phyloP scores from a whole-genome alignment of 2,329 filamentous ascomycete genomes.

The Claviceps pazoutovae region DNA sequence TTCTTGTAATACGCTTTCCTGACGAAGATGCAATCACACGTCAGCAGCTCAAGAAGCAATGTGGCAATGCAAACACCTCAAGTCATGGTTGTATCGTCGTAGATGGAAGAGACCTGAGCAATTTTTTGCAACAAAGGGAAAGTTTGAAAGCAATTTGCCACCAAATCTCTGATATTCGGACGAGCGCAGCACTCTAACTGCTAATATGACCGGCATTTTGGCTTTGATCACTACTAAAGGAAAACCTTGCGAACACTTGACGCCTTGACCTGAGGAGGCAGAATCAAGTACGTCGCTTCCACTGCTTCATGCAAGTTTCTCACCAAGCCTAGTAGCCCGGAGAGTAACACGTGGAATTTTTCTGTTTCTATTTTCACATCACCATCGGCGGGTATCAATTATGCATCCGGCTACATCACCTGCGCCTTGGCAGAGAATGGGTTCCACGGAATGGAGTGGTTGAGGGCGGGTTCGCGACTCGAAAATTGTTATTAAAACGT shows the following conservation, averaged over 20 bases:
- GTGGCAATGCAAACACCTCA: constrained; percentile 7
- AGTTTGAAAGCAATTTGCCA: not conserved
- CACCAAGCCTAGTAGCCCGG: not conserved
- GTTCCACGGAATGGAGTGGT: not conserved
- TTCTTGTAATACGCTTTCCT: constrained; percentile 4
- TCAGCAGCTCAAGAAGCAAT: not conserved
- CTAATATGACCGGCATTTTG: not conserved
- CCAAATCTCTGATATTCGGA: not conserved
- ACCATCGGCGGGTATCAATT: not conserved
- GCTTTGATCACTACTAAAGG: not conserved
- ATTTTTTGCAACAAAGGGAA: not conserved
- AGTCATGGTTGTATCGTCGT: constrained; percentile 2
- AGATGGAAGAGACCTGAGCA: not conserved
- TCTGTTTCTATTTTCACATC: not conserved
- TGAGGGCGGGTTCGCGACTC: not conserved
- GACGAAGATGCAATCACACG: constrained; percentile 7
- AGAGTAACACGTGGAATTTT: not conserved
- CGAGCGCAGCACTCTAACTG: not conserved
- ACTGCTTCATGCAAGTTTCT: not conserved
- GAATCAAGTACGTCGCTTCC: not conserved
- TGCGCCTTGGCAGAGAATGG: not conserved
- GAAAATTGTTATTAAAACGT: not conserved
- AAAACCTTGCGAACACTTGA: not conserved
- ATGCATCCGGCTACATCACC: not conserved
- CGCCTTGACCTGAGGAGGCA: not conserved